Conservation (phyloP, 2,329 filamentous ascomycete species). For the Scedosporium minutisporum region DNA sequence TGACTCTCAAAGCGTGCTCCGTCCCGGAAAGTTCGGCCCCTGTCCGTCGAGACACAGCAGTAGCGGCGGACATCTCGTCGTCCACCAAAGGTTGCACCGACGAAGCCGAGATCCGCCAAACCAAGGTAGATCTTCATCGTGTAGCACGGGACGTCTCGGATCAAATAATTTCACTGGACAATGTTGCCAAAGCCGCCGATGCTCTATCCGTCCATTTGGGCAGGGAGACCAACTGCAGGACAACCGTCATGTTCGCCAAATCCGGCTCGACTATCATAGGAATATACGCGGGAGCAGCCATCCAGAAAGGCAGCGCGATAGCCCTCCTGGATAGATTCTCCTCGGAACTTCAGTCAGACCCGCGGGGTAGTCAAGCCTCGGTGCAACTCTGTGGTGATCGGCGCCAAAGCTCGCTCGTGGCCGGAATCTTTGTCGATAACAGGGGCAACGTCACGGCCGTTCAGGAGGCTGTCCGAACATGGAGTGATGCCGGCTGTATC, state of each 20-base stretch:
- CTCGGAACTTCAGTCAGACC: not conserved
- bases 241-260: not conserved
- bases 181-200: not conserved
- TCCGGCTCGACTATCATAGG: not conserved
- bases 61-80: not conserved
- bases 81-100: not conserved
- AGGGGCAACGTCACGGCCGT: not conserved
- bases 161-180: not conserved
- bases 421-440: not conserved
- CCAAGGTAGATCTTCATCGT: not conserved
- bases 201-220: not conserved
- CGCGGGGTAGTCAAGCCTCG: not conserved
- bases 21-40: not conserved
- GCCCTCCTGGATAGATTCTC: not conserved
- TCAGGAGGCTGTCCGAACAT: not conserved
- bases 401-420: not conserved
- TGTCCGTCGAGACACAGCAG: no score
- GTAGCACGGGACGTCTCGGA: not conserved
- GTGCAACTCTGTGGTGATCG: not conserved
- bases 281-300: not conserved
- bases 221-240: not conserved
- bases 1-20: conserved; percentile 1
- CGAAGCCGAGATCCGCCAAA: not conserved
- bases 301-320: not conserved
- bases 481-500: not conserved